phyloP scores from a whole-genome alignment of 345 rosid species.

The Populus alba region DNA sequence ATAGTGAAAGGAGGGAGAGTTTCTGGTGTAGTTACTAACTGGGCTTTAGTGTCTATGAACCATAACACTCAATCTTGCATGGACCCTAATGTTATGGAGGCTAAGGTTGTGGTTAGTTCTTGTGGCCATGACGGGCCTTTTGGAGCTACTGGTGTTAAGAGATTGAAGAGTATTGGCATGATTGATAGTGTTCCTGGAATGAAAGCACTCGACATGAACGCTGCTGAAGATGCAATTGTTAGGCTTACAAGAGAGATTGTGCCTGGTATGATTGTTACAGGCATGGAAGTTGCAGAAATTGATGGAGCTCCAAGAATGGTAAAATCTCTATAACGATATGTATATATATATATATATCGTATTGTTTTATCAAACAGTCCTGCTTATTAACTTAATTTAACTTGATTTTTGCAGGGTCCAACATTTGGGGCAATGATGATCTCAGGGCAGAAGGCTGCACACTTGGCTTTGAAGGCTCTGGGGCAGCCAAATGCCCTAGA shows the following conservation, averaged over 20 bases:
- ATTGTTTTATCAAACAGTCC: neutral
- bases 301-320: constrained; percentile 27
- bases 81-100: constrained; percentile 97
- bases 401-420: constrained; percentile 16
- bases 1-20: constrained; percentile 74
- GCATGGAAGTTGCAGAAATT: constrained; percentile 26
- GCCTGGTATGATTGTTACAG: constrained; percentile 25
- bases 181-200: constrained; percentile 21
- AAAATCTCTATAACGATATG: neutral
- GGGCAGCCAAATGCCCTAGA: constrained; percentile 21
- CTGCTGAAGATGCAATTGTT: constrained; percentile 19
- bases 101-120: constrained; percentile 90
- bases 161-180: constrained; percentile 16
- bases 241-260: constrained; percentile 19
- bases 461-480: constrained; percentile 29
- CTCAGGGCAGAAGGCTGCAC: constrained; percentile 29
- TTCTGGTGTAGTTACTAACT: constrained; percentile 92
- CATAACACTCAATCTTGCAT: constrained; percentile 95
- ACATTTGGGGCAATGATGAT: constrained; percentile 31
- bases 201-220: constrained; percentile 19
- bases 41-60: constrained; percentile 94
- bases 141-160: constrained; percentile 79
- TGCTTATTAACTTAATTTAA: too few relatives aligned
- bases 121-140: constrained; percentile 93
- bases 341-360: neutral